phyloP scores from a whole-genome alignment of 495 filamentous ascomycete genomes.

The Melanomma pulvis-pyrius region DNA sequence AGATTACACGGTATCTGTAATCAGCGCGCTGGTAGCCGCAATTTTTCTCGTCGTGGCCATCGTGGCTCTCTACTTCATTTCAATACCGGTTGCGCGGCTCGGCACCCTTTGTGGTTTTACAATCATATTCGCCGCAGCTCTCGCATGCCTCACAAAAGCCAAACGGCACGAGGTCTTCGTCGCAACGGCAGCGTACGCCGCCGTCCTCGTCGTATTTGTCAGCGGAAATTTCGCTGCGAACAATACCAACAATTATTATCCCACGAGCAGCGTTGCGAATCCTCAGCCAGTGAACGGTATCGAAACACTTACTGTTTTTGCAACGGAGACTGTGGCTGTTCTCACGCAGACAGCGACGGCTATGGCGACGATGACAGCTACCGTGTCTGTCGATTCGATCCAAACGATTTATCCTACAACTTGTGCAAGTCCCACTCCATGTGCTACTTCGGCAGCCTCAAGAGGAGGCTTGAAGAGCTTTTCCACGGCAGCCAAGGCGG shows the following conservation, averaged over 20 bases:
- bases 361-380: neutral
- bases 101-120: conserved; percentile 12
- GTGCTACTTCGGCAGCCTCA: neutral
- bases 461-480: neutral
- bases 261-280: neutral
- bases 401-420: neutral
- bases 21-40: conserved; percentile 2
- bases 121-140: neutral
- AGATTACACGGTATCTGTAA: neutral
- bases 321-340: neutral
- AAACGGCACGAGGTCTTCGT: conserved; percentile 10
- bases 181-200: conserved; percentile 10
- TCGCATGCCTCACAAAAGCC: neutral
- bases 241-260: neutral
- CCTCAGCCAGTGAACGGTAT: neutral
- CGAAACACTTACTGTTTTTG: neutral
- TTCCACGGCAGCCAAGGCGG: neutral
- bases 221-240: neutral
- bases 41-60: conserved; percentile 1
- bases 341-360: neutral
- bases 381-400: neutral
- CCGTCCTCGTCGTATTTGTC: neutral
- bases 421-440: neutral
- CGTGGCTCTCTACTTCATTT: conserved; percentile 8
- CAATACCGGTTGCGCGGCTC: neutral